Base-by-base conservation (phyloP, 306 rosid species). In the Rubus parviflorus region DNA sequence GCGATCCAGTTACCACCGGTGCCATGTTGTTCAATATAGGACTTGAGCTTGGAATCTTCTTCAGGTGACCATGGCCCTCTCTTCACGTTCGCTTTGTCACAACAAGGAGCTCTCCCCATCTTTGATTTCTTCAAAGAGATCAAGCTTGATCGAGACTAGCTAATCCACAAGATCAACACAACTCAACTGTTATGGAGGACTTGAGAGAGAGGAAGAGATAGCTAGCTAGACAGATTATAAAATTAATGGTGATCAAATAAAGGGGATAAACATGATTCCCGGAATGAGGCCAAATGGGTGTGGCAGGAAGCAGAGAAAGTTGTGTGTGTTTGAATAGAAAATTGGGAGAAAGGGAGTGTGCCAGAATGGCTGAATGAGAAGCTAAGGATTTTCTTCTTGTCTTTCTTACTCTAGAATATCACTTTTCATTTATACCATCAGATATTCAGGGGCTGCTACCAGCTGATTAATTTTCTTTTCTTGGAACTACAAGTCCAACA, bases 21-120 rank as follows among this genome's bases (percentile, higher is more conserved):
- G 38, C 97, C 97, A 14, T 90, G 88, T 46, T 89, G 60, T 53
- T 93, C 94, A 77, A 93, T 93, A 76, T 88, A 91, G 22, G 97
- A 90, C 80, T 93, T 93, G 86, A 93, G 98, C 78, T 88, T 91
- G 51, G 87, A 63, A 23, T 93, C 98, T 91, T 93, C 98, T 77
- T 93, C 98, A 2, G 94, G 89, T 0, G 98, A 90, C 98, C 98
- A 93, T 16, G 97, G 98, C 0, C 98, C 98, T 86, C 84, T 93
- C 94, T 93, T 93, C 78, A 93, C 98, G 90, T 90, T 93, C 78
- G 98, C 95, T 84, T 93, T 93, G 87, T 93, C 98, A 72, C 98
- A 93, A 83, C 98, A 93, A 84, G 98, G 98, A 82, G 98, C 98
- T 79, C 98, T 90, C 20, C 98, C 98, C 98, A 93, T 87, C 53